Conservation (phyloP, 306 rosid species). For the Macrotyloma uniflorum region DNA sequence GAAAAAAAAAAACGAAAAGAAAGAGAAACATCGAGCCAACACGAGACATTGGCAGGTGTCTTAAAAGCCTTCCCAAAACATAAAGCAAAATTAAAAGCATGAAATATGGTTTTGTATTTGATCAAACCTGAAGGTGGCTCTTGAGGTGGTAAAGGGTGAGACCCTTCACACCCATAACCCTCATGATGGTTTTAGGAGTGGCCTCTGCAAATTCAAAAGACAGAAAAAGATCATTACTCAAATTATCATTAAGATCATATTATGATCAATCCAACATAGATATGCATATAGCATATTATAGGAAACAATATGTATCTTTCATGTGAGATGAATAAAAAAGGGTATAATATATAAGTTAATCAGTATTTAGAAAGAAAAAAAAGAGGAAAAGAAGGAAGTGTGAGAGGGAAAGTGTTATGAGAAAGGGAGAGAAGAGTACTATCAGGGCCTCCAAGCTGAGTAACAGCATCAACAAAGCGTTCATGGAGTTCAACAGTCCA, state of each 20-base stretch:
- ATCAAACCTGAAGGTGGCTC: constrained; percentile 96
- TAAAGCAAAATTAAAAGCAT: constrained; percentile 38
- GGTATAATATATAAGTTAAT: not conserved
- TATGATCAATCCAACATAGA: not conserved
- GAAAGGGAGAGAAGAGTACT: constrained; percentile 52
- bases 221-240: not conserved
- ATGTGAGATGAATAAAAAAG: too few species aligned
- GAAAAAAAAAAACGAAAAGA: constrained; percentile 22
- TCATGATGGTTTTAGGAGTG: constrained; percentile 98
- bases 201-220: constrained; percentile 64
- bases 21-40: constrained; percentile 28
- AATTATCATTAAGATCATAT: not conserved
- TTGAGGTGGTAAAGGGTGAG: constrained; percentile 99
- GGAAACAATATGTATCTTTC: too few species aligned
- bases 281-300: too few species aligned
- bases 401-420: not conserved
- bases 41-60: constrained; percentile 6
- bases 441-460: constrained; percentile 99
- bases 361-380: not conserved
- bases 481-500: constrained; percentile 99
- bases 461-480: constrained; percentile 98
- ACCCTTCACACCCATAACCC: constrained; percentile 99
- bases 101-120: constrained; percentile 30
- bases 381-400: not conserved
- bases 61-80: constrained; percentile 22